A percentile compares a stretch with the other conserved stretches of the same genome.
These are phyloP conservation scores for Oenanthe sinensis DNA, from an alignment of 129 eudicot genomes.

Conservation along the genomic window DNA sequence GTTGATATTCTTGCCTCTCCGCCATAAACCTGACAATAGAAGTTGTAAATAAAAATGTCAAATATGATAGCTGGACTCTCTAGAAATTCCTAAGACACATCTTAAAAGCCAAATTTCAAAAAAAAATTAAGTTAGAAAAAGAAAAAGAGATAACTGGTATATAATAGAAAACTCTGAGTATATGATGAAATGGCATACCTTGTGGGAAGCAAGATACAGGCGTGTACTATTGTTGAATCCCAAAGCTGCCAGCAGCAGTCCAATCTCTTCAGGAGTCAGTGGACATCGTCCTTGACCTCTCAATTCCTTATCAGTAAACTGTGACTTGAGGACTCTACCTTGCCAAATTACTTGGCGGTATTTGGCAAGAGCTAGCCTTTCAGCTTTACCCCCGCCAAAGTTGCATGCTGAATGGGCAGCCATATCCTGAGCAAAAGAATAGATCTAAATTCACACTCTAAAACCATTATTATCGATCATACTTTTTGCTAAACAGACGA, in stretches of 20 bases:
- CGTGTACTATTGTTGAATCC: constrained; percentile 70
- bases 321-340: constrained; percentile 82
- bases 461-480: background rate
- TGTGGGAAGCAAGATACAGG: constrained; percentile 94
- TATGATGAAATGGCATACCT: constrained; percentile 31
- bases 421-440: constrained; percentile 53
- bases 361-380: constrained; percentile 90
- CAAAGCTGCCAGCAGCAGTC: constrained; percentile 73
- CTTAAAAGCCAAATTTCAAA: background rate
- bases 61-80: background rate
- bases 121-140: background rate
- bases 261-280: constrained; percentile 91
- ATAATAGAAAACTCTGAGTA: background rate
- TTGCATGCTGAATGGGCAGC: constrained; percentile 99
- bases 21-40: constrained; percentile 66
- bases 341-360: constrained; percentile 94
- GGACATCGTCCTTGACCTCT: constrained; percentile 95
- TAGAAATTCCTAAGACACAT: background rate
- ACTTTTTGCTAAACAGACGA: background rate
- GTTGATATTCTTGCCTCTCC: constrained; percentile 90
- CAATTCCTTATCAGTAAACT: constrained; percentile 75
- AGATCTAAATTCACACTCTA: background rate
- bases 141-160: background rate
- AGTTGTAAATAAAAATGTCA: background rate
- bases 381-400: constrained; percentile 96